Percentiles rank a stretch among this genome's conserved stretches.
Conservation (phyloP, 345 rosid species). For the Salix suchowensis region DNA sequence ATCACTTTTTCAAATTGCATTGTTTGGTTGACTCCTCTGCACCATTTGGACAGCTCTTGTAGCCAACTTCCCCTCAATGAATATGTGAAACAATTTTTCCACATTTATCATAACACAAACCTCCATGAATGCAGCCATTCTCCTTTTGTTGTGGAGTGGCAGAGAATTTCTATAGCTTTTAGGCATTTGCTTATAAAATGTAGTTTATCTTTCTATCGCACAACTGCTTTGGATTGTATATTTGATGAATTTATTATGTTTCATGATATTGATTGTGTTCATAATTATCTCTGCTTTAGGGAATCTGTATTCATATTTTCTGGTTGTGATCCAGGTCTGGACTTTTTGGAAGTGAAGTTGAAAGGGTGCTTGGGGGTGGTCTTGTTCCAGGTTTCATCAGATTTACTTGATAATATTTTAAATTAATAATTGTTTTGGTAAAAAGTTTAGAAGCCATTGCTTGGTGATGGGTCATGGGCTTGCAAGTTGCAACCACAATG, state of each 20-base stretch:
- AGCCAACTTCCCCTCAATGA: not conserved
- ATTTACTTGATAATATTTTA: constrained; percentile 6
- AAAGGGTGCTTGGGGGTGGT: constrained; percentile 94
- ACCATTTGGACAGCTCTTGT: not conserved
- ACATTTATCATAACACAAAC: not conserved
- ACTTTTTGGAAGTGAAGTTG: constrained; percentile 74
- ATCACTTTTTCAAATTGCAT: not conserved
- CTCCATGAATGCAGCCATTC: not conserved
- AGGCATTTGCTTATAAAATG: not conserved
- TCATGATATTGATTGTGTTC: not conserved
- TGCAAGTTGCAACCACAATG: not conserved
- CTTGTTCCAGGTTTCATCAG: constrained; percentile 78
- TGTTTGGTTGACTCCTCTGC: no score
- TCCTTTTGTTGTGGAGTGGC: not conserved
- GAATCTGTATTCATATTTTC: not conserved
- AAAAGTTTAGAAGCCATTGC: no score
- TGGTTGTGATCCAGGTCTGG: constrained; percentile 50
- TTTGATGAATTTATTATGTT: not conserved
- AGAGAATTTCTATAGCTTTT: not conserved
- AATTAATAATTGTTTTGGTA: not conserved
- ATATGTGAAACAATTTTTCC: not conserved
- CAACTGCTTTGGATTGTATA: not conserved
- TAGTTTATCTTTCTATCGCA: not conserved
- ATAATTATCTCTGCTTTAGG: not conserved
- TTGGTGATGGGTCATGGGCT: not conserved